Evolutionary conservation across 257 asterid genomes (phyloP).

Genomic region (Solanum sejunctum): DNA sequence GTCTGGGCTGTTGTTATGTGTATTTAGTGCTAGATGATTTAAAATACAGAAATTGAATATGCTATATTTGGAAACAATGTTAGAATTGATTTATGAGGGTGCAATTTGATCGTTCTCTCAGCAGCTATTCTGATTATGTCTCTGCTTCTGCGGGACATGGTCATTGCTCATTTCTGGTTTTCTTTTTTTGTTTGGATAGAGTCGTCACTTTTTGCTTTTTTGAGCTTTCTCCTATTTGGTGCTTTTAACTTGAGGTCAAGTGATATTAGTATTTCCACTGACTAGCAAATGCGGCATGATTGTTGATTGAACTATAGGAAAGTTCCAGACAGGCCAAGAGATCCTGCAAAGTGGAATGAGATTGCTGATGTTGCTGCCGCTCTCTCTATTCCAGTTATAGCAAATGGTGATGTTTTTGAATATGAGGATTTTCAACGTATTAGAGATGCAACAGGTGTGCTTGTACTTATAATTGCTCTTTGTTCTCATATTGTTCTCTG

Average conservation of each 20-base stretch:
- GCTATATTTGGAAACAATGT: neutral
- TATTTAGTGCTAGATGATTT: neutral
- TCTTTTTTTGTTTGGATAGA: neutral
- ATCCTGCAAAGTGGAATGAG: constrained; percentile 90
- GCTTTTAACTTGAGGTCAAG: neutral
- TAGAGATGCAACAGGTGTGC: constrained; percentile 65
- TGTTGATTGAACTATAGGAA: constrained; percentile 29
- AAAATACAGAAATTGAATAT: neutral
- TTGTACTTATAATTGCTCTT: neutral
- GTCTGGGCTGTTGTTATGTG: neutral
- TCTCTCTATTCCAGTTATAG: constrained; percentile 83
- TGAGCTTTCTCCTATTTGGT: neutral
- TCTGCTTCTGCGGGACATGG: neutral
- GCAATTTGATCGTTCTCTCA: neutral
- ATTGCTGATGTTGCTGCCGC: constrained; percentile 86
- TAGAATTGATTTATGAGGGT: neutral
- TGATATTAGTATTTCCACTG: neutral
- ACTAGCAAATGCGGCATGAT: neutral
- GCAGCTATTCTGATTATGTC: neutral
- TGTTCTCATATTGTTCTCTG: neutral
- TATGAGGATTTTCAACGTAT: constrained; percentile 73
- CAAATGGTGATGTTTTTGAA: constrained; percentile 89
- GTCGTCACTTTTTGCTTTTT: neutral
- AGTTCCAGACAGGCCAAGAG: constrained; percentile 95
- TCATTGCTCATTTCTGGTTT: neutral